Base-by-base conservation (phyloP, 768 basidiomycete genomes). In the Melanogaster broomeanus region DNA sequence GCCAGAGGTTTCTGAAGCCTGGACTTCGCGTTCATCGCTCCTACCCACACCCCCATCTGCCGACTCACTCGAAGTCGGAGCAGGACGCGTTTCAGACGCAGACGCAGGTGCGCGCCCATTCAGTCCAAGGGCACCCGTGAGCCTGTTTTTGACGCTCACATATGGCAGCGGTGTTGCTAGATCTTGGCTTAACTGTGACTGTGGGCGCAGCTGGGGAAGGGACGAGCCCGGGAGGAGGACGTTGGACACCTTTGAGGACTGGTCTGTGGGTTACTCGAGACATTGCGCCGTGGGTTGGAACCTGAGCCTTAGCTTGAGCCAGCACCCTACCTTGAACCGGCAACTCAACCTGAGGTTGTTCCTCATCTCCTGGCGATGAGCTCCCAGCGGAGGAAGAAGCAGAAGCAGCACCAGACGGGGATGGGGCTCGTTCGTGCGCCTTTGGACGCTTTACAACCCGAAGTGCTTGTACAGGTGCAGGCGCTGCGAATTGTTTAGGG, bases 381-480 rank as follows among this genome's bases (percentile, higher is more conserved):
- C 51, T 52, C 48, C 51, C 37, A 21, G 19, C 51, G 12, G 31
- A 31, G 15, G 51, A 19, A 39, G 38, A 28, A 19, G 51, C 49
- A 12, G 51, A 52, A 18, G 30, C 16, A 12, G 42, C 42, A 45
- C 58, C 57, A 15, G 53, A 53, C 13, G 50, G 25, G n/a, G 65
- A 65, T 7, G 42, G 41, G 3, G 52, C 34, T 18, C 62, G 61
- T 16, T 60, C 53, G 30, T 62, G 61, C 15, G 57, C 11, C 43
- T 63, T 63, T 44, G 59, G 62, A 5, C 64, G 59, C 52, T 69
- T 71, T 52, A 62, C 48, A 25, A 67, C 64, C 11, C 66, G 61
- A 12, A 66, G 56, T 12, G 64, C 66, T 4, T 66, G 68, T 9
- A 64, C 53, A 5, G 61, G 55, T 4, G 55, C 53, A 37, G 60